phyloP scores from a whole-genome alignment of 2,329 filamentous ascomycete species.

The Botrytis aclada region DNA sequence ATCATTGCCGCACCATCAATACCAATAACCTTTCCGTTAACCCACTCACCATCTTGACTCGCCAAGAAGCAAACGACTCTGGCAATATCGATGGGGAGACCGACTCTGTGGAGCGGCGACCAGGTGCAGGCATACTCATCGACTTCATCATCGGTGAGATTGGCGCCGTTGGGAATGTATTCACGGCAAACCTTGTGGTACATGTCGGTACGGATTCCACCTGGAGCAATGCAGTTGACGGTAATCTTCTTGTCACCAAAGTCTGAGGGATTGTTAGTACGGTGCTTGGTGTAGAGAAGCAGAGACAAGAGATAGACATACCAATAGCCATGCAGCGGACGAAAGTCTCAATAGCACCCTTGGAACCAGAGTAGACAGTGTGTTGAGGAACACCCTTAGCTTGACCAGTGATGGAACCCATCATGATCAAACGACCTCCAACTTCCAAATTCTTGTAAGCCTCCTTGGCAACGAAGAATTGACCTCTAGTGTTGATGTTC shows the following conservation, averaged over 20 bases:
- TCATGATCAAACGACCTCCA: conserved; percentile 71
- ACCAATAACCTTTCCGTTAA: conserved; percentile 30
- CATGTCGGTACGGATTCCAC: conserved; percentile 65
- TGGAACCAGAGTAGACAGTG: conserved; percentile 70
- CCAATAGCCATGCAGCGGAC: conserved; percentile 70
- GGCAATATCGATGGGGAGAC: conserved; percentile 65
- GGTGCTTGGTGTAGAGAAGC: conserved; percentile 46
- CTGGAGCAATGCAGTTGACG: conserved; percentile 65
- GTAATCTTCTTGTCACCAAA: conserved; percentile 62
- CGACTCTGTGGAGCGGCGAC: conserved; percentile 63
- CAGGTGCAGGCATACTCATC: conserved; percentile 62
- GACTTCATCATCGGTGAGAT: conserved; percentile 54
- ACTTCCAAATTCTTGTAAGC: conserved; percentile 68
- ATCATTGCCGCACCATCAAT: conserved; percentile 31
- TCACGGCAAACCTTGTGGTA: conserved; percentile 65
- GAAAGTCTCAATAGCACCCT: conserved; percentile 75
- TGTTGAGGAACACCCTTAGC: conserved; percentile 67
- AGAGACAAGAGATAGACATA: conserved; percentile 38
- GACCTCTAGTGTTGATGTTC: conserved; percentile 61
- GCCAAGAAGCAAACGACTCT: conserved; percentile 61
- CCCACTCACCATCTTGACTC: conserved; percentile 52
- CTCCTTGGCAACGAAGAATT: conserved; percentile 76
- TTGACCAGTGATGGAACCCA: conserved; percentile 67
- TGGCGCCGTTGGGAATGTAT: conserved; percentile 58
- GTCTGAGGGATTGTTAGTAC: conserved; percentile 56